Percentiles rank a stretch among this genome's conserved stretches.
Evolutionary conservation across 192 early-diverging fungal species (phyloP).

Genomic region (Umbelopsis isabellina): DNA sequence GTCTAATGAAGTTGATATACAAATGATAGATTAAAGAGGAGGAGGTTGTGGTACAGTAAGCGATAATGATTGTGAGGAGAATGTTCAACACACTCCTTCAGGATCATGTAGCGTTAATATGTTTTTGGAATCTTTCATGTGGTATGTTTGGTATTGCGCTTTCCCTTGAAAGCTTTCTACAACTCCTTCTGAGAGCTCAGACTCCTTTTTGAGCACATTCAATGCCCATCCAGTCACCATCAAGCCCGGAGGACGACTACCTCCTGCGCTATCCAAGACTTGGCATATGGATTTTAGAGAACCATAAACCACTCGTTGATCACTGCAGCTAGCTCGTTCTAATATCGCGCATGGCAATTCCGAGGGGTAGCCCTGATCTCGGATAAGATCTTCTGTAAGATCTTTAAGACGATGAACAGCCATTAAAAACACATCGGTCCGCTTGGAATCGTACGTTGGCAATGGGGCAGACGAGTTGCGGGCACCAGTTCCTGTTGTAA

Average conservation of each 20-base stretch:
- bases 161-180: constrained; percentile 5
- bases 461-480: constrained; percentile 67
- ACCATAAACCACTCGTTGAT: constrained; percentile 76
- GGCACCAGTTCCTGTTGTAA: constrained; percentile 70
- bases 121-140: background rate
- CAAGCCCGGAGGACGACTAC: constrained; percentile 74
- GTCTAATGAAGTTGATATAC: background rate
- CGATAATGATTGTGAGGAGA: too few species aligned
- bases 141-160: background rate
- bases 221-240: constrained; percentile 72
- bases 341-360: constrained; percentile 81
- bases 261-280: constrained; percentile 62
- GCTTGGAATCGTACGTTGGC: constrained; percentile 57
- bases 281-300: constrained; percentile 68
- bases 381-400: constrained; percentile 60
- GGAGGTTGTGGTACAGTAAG: background rate
- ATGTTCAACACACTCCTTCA: constrained; percentile 33
- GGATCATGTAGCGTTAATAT: constrained; percentile 38
- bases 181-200: constrained; percentile 24
- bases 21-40: background rate
- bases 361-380: constrained; percentile 62
- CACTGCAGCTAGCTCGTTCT: constrained; percentile 76
- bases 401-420: constrained; percentile 68
- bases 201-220: constrained; percentile 34
- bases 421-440: constrained; percentile 82